Evolutionary conservation across 1,284 basidiomycete species (phyloP).

Genomic region (Ganoderma multipileum): DNA sequence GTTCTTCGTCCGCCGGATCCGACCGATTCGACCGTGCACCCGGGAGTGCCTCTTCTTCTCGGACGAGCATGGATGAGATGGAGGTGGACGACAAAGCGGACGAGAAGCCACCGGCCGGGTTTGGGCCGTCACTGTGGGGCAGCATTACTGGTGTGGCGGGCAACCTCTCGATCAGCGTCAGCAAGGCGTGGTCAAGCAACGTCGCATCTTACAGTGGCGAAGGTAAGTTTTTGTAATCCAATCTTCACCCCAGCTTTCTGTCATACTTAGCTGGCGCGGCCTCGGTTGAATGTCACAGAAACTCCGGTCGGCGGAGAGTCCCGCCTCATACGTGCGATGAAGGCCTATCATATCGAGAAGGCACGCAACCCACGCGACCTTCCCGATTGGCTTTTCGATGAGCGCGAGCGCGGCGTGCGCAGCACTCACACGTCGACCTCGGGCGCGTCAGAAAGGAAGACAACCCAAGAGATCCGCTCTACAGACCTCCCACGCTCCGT

Average conservation of each 20-base stretch:
- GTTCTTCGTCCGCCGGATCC: slow-evolving; percentile 24
- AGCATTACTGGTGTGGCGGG: slow-evolving; percentile 61
- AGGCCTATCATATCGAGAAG: slow-evolving; percentile 69
- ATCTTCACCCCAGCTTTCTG: slow-evolving; percentile 7
- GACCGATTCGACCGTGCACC: slow-evolving; percentile 19
- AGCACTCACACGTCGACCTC: not conserved
- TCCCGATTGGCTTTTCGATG: slow-evolving; percentile 72
- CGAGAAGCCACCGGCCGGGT: slow-evolving; percentile 35
- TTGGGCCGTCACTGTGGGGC: slow-evolving; percentile 59
- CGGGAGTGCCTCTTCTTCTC: slow-evolving; percentile 46
- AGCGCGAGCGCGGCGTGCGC: slow-evolving; percentile 53
- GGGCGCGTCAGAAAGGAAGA: slow-evolving; percentile 2
- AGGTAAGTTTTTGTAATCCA: slow-evolving; percentile 57
- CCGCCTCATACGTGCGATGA: slow-evolving; percentile 68
- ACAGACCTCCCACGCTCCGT: slow-evolving; percentile 19
- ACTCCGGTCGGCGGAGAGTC: slow-evolving; percentile 66
- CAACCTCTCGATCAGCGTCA: slow-evolving; percentile 61
- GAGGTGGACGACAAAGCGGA: slow-evolving; percentile 26
- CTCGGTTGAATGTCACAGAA: slow-evolving; percentile 42
- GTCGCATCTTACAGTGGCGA: slow-evolving; percentile 52
- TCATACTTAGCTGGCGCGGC: slow-evolving; percentile 7
- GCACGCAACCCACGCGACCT: slow-evolving; percentile 64
- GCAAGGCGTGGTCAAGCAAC: slow-evolving; percentile 61
- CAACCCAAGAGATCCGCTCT: not conserved
- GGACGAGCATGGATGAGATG: slow-evolving; percentile 51